A percentile compares a stretch with the other conserved stretches of the same genome.
Evolutionary conservation across 2,329 filamentous ascomycete species (phyloP).

Genomic region (Penicillium sp.): DNA sequence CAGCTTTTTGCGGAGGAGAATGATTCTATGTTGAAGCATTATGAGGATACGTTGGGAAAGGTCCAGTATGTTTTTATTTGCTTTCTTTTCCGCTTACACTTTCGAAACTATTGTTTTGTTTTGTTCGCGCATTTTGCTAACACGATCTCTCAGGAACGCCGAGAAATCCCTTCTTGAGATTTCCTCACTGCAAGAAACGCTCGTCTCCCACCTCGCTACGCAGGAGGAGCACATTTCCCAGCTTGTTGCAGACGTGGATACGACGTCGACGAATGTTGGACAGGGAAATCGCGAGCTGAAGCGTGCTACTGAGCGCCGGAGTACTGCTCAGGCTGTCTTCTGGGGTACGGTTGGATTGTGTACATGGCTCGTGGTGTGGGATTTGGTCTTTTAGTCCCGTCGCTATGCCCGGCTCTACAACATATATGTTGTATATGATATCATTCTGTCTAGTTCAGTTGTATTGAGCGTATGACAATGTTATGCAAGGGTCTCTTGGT

Average conservation of each 20-base stretch:
- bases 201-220: conserved; percentile 79
- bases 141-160: conserved; percentile 61
- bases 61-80: conserved; percentile 66
- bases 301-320: conserved; percentile 70
- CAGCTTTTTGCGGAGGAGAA: conserved; percentile 95
- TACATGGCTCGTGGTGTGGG: conserved; percentile 72
- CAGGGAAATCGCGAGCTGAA: conserved; percentile 90
- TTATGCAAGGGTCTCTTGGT: neutral
- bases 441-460: neutral
- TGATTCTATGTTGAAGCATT: conserved; percentile 86
- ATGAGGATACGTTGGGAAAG: conserved; percentile 90
- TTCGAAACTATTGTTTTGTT: neutral
- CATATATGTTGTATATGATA: neutral
- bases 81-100: too few relatives aligned
- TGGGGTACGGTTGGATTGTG: conserved; percentile 76
- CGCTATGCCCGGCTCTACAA: too few relatives aligned
- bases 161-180: conserved; percentile 92
- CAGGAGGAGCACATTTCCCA: conserved; percentile 89
- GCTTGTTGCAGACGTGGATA: conserved; percentile 77
- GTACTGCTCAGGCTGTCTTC: conserved; percentile 74
- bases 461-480: neutral
- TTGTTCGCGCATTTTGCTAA: conserved; percentile 4
- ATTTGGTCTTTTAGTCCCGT: conserved; percentile 58
- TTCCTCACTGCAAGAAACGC: conserved; percentile 82
- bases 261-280: conserved; percentile 81